Evolutionary conservation across 352 stramenopile genomes (phyloP).

Genomic region (Salisapilia sapeloensis): DNA sequence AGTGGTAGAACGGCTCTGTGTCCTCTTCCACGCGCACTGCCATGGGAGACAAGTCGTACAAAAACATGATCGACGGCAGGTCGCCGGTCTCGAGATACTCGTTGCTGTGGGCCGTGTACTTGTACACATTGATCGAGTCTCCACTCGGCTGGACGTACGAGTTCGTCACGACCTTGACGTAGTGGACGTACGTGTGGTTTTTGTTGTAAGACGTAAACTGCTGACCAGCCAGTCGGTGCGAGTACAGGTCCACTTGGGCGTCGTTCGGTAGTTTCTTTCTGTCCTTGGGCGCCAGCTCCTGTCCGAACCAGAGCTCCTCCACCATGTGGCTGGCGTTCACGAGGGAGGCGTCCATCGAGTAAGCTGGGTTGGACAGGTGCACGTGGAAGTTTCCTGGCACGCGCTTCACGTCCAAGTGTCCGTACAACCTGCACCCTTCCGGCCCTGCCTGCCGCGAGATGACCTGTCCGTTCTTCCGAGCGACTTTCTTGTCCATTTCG

Average conservation of each 20-base stretch:
- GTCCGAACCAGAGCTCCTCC: constrained; percentile 93
- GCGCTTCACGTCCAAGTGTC: constrained; percentile 73
- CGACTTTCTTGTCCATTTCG: constrained; percentile 84
- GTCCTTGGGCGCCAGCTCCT: constrained; percentile 28
- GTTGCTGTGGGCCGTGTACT: constrained; percentile 83
- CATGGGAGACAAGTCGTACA: constrained; percentile 82
- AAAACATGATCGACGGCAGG: constrained; percentile 82
- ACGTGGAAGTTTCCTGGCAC: constrained; percentile 98
- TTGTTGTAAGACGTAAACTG: constrained; percentile 83
- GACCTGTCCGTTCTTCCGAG: constrained; percentile 26
- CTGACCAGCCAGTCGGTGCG: constrained; percentile 85
- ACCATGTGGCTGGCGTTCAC: constrained; percentile 93
- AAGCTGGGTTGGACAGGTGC: constrained; percentile 92
- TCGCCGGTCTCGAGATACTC: constrained; percentile 79
- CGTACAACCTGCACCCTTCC: constrained; percentile 64
- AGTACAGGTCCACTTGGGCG: constrained; percentile 84
- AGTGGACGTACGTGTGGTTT: constrained; percentile 97
- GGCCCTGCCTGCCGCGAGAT: constrained; percentile 46
- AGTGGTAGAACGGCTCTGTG: constrained; percentile 89
- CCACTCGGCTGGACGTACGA: constrained; percentile 59
- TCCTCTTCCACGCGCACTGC: constrained; percentile 91
- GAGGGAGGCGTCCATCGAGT: constrained; percentile 72
- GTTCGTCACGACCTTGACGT: constrained; percentile 97
- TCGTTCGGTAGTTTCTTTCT: constrained; percentile 72
- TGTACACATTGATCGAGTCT: constrained; percentile 58